phyloP scores from a whole-genome alignment of 208 protist genomes.

The Trypanosoma vivax region DNA sequence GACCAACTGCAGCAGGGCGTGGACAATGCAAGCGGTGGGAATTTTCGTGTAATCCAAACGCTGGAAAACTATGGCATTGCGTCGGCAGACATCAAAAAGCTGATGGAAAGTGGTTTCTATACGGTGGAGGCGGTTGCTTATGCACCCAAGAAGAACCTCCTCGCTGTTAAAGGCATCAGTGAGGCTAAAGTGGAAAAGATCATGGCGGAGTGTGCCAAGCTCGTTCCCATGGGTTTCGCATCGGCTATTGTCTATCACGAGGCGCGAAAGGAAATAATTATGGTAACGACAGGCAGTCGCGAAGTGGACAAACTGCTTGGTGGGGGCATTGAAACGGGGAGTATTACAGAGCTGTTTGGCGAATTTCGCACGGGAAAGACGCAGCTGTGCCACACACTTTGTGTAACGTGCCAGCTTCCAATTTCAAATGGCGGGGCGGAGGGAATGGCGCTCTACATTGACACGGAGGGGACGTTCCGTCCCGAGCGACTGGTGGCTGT shows the following conservation, averaged over 20 bases:
- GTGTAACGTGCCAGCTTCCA: slow-evolving; percentile 96
- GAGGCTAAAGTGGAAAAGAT: slow-evolving; percentile 99
- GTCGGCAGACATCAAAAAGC: slow-evolving; percentile 96
- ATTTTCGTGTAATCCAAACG: slow-evolving; percentile 82
- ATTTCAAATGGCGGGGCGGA: slow-evolving; percentile 94
- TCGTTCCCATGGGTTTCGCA: slow-evolving; percentile 97
- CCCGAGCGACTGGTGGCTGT: slow-evolving; percentile 90
- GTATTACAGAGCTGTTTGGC: slow-evolving; percentile 99
- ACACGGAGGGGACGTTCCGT: slow-evolving; percentile 99
- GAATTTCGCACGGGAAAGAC: slow-evolving; percentile 99
- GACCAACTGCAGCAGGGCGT: slow-evolving; percentile 33
- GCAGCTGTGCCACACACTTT: slow-evolving; percentile 99
- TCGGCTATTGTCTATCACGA: slow-evolving; percentile 96
- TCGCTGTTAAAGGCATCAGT: slow-evolving; percentile 97
- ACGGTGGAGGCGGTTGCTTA: slow-evolving; percentile 97
- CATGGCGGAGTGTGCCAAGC: slow-evolving; percentile 90
- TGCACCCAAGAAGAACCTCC: slow-evolving; percentile 94
- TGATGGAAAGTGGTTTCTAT: slow-evolving; percentile 93
- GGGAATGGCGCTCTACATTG: slow-evolving; percentile 99
- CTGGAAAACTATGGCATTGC: slow-evolving; percentile 92
- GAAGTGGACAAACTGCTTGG: slow-evolving; percentile 96
- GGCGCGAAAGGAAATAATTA: slow-evolving; percentile 93
- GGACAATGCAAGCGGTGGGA: slow-evolving; percentile 28
- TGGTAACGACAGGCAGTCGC: slow-evolving; percentile 98
- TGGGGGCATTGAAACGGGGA: slow-evolving; percentile 97